A percentile compares a stretch with the other conserved stretches of the same genome.
Evolutionary conservation across 768 basidiomycete species (phyloP).

Genomic region (Panellus pusillus): DNA sequence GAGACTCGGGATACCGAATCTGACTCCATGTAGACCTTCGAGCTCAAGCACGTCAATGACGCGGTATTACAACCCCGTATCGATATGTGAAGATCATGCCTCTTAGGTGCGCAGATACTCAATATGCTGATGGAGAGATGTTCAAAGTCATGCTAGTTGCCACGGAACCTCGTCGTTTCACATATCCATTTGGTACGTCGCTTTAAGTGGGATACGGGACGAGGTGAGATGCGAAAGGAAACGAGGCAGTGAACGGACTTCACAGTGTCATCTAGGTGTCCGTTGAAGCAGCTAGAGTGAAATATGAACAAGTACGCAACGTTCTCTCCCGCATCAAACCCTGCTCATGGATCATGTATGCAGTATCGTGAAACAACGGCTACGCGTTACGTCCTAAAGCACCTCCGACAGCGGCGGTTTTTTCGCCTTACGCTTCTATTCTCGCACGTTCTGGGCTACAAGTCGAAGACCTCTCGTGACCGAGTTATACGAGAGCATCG

Average conservation of each 20-base stretch:
- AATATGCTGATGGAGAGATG: not conserved
- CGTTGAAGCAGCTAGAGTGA: conserved; percentile 52
- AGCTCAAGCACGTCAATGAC: conserved; percentile 54
- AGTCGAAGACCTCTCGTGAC: conserved; percentile 71
- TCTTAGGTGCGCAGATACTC: conserved; percentile 53
- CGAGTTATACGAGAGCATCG: conserved; percentile 59
- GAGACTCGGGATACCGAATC: too few species aligned
- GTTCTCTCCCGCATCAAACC: not conserved
- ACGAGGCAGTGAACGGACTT: too few species aligned
- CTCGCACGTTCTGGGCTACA: conserved; percentile 53
- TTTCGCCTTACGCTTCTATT: conserved; percentile 63
- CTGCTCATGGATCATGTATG: not conserved
- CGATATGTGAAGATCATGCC: conserved; percentile 76
- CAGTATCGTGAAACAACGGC: conserved; percentile 69
- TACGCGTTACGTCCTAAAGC: conserved; percentile 70
- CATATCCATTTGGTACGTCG: conserved; percentile 76
- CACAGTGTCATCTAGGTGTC: conserved; percentile 29
- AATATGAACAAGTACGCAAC: conserved; percentile 64
- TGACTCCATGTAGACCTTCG: conserved; percentile 41
- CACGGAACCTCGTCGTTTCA: conserved; percentile 68
- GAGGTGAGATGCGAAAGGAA: not conserved
- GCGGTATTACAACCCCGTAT: conserved; percentile 58
- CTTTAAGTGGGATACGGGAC: conserved; percentile 60
- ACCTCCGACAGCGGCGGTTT: conserved; percentile 74
- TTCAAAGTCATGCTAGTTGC: conserved; percentile 41